Conservation (phyloP, 1,284 basidiomycete genomes). For the Waitea zeae region DNA sequence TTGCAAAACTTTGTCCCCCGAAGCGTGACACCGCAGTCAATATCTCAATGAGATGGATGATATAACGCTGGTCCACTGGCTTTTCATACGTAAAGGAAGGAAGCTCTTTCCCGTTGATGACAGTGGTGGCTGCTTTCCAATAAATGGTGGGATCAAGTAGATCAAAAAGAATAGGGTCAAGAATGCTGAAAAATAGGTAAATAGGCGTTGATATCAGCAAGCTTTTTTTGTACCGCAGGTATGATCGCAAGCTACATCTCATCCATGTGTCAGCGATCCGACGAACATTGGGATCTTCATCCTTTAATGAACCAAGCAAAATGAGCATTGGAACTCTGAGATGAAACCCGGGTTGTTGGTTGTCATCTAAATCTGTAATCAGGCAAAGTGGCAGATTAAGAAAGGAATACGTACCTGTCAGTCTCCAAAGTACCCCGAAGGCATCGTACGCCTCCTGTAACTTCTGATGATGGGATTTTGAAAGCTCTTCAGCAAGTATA, state of each 20-base stretch:
- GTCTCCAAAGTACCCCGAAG: slow-evolving; percentile 86
- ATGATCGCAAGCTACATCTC: slow-evolving; percentile 83
- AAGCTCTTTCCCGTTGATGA: slow-evolving; percentile 48
- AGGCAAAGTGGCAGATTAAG: slow-evolving; percentile 1
- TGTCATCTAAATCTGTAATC: slow-evolving; percentile 47
- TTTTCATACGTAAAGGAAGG: slow-evolving; percentile 51
- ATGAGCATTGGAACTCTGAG: slow-evolving; percentile 79
- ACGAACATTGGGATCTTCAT: slow-evolving; percentile 53
- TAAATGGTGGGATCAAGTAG: slow-evolving; percentile 55
- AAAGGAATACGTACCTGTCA: slow-evolving; percentile 44
- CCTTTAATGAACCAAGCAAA: slow-evolving; percentile 70
- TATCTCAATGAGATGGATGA: slow-evolving; percentile 59
- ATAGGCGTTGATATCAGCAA: slow-evolving; percentile 1
- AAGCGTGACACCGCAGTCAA: slow-evolving; percentile 68
- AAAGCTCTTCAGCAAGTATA: slow-evolving; percentile 56
- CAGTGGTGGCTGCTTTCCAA: slow-evolving; percentile 27
- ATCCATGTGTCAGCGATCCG: slow-evolving; percentile 89
- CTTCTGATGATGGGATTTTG: slow-evolving; percentile 27
- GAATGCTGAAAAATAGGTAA: slow-evolving; percentile 29
- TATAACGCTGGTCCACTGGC: slow-evolving; percentile 62
- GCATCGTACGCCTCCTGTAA: slow-evolving; percentile 59
- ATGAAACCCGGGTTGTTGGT: slow-evolving; percentile 59
- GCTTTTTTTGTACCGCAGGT: slow-evolving; percentile 45
- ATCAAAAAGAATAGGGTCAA: slow-evolving; percentile 77
- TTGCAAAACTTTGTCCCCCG: slow-evolving; percentile 76